Evolutionary conservation across 202 grass and related monocot species (phyloP), one percentile per base, ranked within the genome.

Genomic region (Saccharum hybrid): DNA sequence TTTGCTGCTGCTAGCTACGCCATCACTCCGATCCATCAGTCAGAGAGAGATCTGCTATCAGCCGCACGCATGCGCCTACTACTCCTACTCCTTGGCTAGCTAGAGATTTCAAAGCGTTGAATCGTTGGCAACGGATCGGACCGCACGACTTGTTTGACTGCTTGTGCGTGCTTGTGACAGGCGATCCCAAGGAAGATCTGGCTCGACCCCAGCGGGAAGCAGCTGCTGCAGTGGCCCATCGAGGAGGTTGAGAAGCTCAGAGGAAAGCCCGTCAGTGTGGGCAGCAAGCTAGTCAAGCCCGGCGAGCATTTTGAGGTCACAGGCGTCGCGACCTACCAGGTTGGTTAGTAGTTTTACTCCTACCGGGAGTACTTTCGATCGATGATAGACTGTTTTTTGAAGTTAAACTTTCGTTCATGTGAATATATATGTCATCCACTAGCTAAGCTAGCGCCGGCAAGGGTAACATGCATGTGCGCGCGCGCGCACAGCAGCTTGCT

Each of bases 181-280:
- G 74, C 56, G 6, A 77, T 77, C 13, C 74, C 72, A 10, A 37
- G 72, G 74, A 77, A 77, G 57, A 63, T 77, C 13, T 63, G 74
- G 74, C 37, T 77, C 0, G 74, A 77, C 4, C 56, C 74, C 37
- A 63, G 1, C 13, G 74, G 74, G 37, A 77, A 63, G 74, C 74
- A 77, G 56, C 37, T 77, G 37, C n/a, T 77, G 56, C 74, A 77
- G 37, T 77, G 74, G 74, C 56, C 74, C n/a, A 8, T 77, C 3
- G n/a, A 77, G 57, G 74, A 77, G 38, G 2, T 63, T 1, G 37
- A 77, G 74, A 43, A 42, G 57, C 74, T 77, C 12, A 77, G 74
- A 23, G 74, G 74, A 0, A 42, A 77, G 37, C 3, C 37, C 57
- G 21, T 77, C 21, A 18, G 0, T 14, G 21, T 77, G 19, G 21